Evolutionary conservation across 208 protist species (phyloP).

Genomic region (Crithidia fasciculata): DNA sequence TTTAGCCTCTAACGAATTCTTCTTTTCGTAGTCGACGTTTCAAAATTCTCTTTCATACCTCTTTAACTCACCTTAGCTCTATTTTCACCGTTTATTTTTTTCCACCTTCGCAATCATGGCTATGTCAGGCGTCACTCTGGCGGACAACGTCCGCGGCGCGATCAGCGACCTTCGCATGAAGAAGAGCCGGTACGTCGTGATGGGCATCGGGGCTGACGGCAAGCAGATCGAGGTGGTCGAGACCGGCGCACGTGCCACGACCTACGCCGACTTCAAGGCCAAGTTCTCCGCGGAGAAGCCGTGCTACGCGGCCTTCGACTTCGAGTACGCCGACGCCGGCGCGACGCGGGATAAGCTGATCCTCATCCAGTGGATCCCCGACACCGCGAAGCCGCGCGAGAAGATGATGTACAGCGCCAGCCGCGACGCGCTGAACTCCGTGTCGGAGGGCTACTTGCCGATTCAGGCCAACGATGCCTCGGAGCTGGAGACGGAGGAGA

Average conservation of each 20-base stretch:
- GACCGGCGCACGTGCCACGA: conserved; percentile 45
- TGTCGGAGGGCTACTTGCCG: conserved; percentile 81
- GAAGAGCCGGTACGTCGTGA: conserved; percentile 82
- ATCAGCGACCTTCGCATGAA: conserved; percentile 89
- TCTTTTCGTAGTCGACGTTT: too few relatives aligned
- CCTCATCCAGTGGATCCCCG: conserved; percentile 89
- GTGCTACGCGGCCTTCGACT: conserved; percentile 93
- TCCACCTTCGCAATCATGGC: conserved; percentile 51
- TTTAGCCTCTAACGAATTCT: too few relatives aligned
- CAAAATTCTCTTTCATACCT: too few relatives aligned
- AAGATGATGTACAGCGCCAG: conserved; percentile 92
- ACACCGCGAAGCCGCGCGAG: conserved; percentile 72
- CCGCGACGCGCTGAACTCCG: conserved; percentile 72
- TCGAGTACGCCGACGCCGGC: conserved; percentile 80
- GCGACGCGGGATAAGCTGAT: conserved; percentile 82
- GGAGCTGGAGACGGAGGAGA: conserved; percentile 64
- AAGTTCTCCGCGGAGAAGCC: conserved; percentile 74
- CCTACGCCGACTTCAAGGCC: conserved; percentile 80
- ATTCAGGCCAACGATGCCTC: conserved; percentile 88
- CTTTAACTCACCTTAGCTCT: background rate
- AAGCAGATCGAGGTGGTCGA: conserved; percentile 83
- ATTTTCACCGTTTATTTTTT: background rate
- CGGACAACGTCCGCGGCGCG: conserved; percentile 55
- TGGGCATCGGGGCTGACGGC: conserved; percentile 83
- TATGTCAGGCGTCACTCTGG: conserved; percentile 88